phyloP scores from a whole-genome alignment of 1,284 basidiomycete species.

The Grifola frondosa region DNA sequence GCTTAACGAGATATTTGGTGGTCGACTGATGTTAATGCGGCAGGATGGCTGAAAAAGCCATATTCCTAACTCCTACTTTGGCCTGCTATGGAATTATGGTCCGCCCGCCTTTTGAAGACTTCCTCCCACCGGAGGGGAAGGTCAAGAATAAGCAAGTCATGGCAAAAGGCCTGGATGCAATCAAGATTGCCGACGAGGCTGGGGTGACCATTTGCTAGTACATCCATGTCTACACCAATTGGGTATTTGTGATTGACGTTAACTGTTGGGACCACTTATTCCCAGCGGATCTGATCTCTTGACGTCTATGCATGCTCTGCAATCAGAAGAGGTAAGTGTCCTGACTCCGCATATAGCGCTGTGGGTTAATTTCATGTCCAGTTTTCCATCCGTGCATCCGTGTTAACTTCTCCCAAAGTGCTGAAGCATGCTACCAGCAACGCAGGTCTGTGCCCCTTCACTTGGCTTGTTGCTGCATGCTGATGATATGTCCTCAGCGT shows the following conservation, averaged over 20 bases:
- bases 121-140: constrained; percentile 39
- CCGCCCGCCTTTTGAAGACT: constrained; percentile 43
- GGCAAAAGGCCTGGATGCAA: constrained; percentile 37
- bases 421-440: constrained; percentile 46
- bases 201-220: constrained; percentile 40
- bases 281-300: constrained; percentile 41
- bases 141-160: constrained; percentile 45
- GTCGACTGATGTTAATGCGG: background rate
- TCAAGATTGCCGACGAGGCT: constrained; percentile 37
- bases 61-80: constrained; percentile 46
- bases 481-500: too few relatives aligned
- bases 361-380: background rate
- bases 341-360: too few relatives aligned
- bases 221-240: too few relatives aligned
- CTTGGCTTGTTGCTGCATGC: background rate
- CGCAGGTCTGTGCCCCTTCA: constrained; percentile 28
- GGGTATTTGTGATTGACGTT: background rate
- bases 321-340: constrained; percentile 36
- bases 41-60: constrained; percentile 38
- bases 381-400: constrained; percentile 41
- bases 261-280: background rate
- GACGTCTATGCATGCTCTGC: constrained; percentile 40
- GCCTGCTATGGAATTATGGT: constrained; percentile 46
- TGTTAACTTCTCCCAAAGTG: constrained; percentile 37
- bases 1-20: too few relatives aligned